Percentiles rank a stretch among this genome's conserved stretches.
Conservation (phyloP, 2,329 filamentous ascomycete species). For the Neonectria faginata region DNA sequence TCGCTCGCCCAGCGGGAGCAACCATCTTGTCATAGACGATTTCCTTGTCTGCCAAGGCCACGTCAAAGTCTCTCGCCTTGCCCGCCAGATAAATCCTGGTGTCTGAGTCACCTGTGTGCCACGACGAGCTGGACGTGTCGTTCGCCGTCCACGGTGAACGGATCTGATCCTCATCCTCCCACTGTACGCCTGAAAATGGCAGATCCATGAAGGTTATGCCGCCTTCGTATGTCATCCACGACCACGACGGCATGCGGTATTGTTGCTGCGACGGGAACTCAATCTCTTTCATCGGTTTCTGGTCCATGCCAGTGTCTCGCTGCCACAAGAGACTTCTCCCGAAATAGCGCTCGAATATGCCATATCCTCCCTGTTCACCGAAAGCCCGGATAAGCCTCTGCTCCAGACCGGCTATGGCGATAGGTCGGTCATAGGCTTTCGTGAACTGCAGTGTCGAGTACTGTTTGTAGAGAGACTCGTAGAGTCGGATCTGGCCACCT, state of each 20-base stretch:
- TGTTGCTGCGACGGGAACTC: constrained; percentile 11
- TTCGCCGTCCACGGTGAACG: constrained; percentile 24
- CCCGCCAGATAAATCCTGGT: constrained; percentile 17
- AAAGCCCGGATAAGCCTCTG: constrained; percentile 29
- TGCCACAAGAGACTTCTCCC: constrained; percentile 37
- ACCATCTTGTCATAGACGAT: constrained; percentile 20
- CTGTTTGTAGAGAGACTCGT: constrained; percentile 31
- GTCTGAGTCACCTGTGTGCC: constrained; percentile 26
- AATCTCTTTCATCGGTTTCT: constrained; percentile 13
- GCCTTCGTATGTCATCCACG: constrained; percentile 52
- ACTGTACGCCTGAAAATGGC: constrained; percentile 32
- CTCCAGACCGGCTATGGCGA: constrained; percentile 38
- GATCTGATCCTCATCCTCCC: constrained; percentile 19
- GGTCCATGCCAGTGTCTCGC: constrained; percentile 1
- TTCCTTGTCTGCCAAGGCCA: background rate
- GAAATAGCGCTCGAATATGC: constrained; percentile 31
- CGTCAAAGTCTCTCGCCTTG: constrained; percentile 9
- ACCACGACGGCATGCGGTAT: constrained; percentile 47
- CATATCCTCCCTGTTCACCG: constrained; percentile 33
- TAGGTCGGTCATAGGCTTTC: constrained; percentile 29
- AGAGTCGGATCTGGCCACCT: constrained; percentile 31
- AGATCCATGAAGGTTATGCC: constrained; percentile 46
- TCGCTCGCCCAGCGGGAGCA: background rate
- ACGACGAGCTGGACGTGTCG: background rate
- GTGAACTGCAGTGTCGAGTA: constrained; percentile 35